These are phyloP conservation scores for Spergularia marina DNA, from an alignment of 148 eudicot genomes.

Conservation along the genomic window DNA sequence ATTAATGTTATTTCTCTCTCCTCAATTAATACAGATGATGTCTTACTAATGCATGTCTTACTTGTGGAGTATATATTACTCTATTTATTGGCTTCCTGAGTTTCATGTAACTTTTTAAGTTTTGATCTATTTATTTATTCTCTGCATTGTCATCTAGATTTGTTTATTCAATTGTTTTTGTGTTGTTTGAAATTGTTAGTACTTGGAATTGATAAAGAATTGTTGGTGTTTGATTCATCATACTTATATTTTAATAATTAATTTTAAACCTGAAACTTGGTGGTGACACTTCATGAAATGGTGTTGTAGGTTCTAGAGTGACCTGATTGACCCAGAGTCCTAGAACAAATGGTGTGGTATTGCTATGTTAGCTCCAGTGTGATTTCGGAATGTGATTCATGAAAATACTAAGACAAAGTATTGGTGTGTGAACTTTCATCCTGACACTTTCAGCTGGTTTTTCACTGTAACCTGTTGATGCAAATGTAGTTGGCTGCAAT, in stretches of 20 bases:
- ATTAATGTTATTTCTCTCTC: not conserved
- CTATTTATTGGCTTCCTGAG: not conserved
- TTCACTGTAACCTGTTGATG: too few species aligned
- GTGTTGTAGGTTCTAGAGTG: not conserved
- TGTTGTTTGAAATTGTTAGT: not conserved
- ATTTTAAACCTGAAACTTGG: not conserved
- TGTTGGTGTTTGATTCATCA: not conserved
- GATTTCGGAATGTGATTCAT: not conserved
- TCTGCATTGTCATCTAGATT: not conserved
- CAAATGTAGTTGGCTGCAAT: not conserved
- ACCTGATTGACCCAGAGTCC: not conserved
- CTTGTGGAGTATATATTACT: not conserved
- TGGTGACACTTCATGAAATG: not conserved
- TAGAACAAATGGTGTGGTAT: not conserved
- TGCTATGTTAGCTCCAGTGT: not conserved
- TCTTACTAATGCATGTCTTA: not conserved
- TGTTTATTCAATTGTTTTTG: not conserved
- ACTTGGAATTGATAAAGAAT: not conserved
- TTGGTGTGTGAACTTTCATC: not conserved
- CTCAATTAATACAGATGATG: constrained; percentile 4
- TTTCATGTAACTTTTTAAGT: not conserved
- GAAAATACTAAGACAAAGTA: not conserved
- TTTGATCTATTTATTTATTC: not conserved
- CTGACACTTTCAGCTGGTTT: not conserved
- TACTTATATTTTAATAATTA: not conserved